A percentile compares a stretch with the other conserved stretches of the same genome.
Evolutionary conservation across 345 rosid genomes (phyloP).

Genomic region (Ceriops tagal): DNA sequence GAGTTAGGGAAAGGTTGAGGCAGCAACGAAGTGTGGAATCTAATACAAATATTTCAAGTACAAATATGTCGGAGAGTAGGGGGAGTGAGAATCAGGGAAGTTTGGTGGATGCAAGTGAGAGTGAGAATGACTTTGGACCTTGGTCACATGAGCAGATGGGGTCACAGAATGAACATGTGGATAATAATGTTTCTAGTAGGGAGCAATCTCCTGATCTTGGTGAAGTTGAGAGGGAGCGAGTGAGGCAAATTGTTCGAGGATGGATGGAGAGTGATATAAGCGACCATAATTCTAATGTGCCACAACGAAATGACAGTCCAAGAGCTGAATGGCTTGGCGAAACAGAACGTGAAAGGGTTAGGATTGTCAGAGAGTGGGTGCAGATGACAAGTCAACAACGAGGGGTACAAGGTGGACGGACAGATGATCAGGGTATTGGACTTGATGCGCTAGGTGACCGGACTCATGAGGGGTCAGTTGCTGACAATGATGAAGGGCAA

Average conservation of each 20-base stretch:
- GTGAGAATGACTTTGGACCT: slow-evolving; percentile 77
- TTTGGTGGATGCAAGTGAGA: slow-evolving; percentile 65
- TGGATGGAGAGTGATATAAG: slow-evolving; percentile 86
- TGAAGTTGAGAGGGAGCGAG: slow-evolving; percentile 94
- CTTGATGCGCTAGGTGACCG: slow-evolving; percentile 46
- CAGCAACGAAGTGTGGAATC: slow-evolving; percentile 58
- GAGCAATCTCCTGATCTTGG: slow-evolving; percentile 95
- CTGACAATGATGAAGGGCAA: slow-evolving; percentile 63
- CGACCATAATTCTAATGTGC: slow-evolving; percentile 56
- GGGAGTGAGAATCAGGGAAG: slow-evolving; percentile 71
- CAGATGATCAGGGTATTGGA: slow-evolving; percentile 54
- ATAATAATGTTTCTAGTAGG: slow-evolving; percentile 64
- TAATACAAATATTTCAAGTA: slow-evolving; percentile 43
- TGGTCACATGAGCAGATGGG: slow-evolving; percentile 69
- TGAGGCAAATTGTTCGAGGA: slow-evolving; percentile 87
- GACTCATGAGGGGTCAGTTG: slow-evolving; percentile 50
- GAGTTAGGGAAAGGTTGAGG: slow-evolving; percentile 81
- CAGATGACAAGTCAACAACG: slow-evolving; percentile 95
- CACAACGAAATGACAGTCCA: slow-evolving; percentile 57
- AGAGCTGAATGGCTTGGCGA: slow-evolving; percentile 97
- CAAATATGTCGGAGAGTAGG: slow-evolving; percentile 49
- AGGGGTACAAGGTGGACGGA: slow-evolving; percentile 53
- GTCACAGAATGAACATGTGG: slow-evolving; percentile 44
- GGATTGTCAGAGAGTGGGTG: slow-evolving; percentile 95
- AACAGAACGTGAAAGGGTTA: slow-evolving; percentile 95